Evolutionary conservation across 1,139 yeast genomes (phyloP), one percentile per base, ranked within the genome.

Genomic region (Kodamaea suecica): DNA sequence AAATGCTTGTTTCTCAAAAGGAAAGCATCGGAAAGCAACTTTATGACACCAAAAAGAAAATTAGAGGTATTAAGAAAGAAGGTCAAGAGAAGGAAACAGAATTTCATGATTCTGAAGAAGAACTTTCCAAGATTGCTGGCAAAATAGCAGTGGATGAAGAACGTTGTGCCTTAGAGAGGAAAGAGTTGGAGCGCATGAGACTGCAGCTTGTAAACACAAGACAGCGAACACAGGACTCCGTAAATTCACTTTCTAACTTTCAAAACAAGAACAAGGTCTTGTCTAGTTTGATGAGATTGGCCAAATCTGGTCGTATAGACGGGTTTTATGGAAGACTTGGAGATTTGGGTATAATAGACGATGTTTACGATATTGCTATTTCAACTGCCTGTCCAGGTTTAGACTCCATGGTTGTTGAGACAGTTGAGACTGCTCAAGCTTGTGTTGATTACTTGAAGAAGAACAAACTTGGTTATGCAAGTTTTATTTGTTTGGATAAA

Each of bases 261-360:
- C 80, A 82, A 48, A 84, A 86, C 40, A 85, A 84, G 51, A 84
- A 76, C 47, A 76, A 79, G 40, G 95, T 92, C 7, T 66, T 90
- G 15, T 55, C 78, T 0, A 85, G 92, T 14, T 68, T 94, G 40
- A 64, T 72, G 40, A 75, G 84, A 44, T 63, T 92, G 30, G 81
- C 82, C 36, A 79, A 80, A 39, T 75, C 95, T 3, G 97, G 97
- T 9, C 74, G 97, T 53, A 76, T 94, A 26, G 67, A 69, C 11
- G 98, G 97, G 0, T 87, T 90, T 48, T 73, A 85, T 54, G 98
- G 97, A 0, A 70, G 97, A 39, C 63, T 94, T 13, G 99, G 98
- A 11, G 95, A 86, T 47, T 65, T 94, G 33, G 99, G 97, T 11
- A 73, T 76, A 1, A 92, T 92, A 45, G 96, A 87, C 52, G 86